Conservation (phyloP, 2,329 filamentous ascomycete genomes). For the Furcasterigmium furcatum region DNA sequence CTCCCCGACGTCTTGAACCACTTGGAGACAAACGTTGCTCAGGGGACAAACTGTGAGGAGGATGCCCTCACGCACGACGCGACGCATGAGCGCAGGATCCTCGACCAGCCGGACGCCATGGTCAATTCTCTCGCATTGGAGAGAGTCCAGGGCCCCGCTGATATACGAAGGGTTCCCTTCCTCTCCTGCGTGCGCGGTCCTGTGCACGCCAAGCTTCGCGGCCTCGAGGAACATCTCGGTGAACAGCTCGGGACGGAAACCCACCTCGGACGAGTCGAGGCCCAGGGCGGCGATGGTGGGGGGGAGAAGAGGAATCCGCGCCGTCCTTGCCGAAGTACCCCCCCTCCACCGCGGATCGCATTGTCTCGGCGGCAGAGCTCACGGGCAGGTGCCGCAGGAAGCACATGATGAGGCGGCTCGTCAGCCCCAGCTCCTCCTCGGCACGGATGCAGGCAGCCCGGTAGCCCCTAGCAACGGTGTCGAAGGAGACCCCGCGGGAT, state of each 20-base stretch:
- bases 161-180: constrained; percentile 68
- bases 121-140: constrained; percentile 51
- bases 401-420: constrained; percentile 65
- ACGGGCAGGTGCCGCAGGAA: constrained; percentile 68
- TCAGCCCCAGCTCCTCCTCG: constrained; percentile 57
- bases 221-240: constrained; percentile 52
- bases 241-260: constrained; percentile 57
- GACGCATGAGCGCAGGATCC: constrained; percentile 49
- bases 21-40: constrained; percentile 67
- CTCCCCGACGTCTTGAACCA: constrained; percentile 35
- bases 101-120: constrained; percentile 63
- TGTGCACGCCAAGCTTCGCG: constrained; percentile 49
- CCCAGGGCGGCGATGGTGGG: constrained; percentile 65
- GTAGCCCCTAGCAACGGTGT: constrained; percentile 62
- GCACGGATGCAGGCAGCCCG: constrained; percentile 57
- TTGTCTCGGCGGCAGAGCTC: constrained; percentile 32
- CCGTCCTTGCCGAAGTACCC: constrained; percentile 36
- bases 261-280: constrained; percentile 60
- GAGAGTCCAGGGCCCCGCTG: constrained; percentile 51
- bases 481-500: constrained; percentile 56
- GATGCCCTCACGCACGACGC: constrained; percentile 49
- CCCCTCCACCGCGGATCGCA: constrained; percentile 1
- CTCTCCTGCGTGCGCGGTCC: constrained; percentile 74
- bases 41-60: constrained; percentile 66
- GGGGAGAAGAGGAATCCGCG: too few species aligned